These are phyloP conservation scores for Gomphus bonarii DNA, from an alignment of 1,284 basidiomycete species.

Conservation along the genomic window DNA sequence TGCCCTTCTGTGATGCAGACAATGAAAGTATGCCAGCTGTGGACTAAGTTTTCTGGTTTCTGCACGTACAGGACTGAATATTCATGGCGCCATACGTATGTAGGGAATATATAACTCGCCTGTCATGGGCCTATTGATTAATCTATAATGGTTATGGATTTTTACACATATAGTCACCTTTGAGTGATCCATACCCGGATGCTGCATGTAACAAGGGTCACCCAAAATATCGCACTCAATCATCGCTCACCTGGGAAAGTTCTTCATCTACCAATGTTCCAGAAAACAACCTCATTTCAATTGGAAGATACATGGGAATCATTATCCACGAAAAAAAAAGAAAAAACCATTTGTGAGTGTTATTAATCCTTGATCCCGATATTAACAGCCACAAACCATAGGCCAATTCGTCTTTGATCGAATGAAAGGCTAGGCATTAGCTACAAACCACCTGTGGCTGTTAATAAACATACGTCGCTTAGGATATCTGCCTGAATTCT, in stretches of 20 bases:
- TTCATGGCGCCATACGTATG: not conserved
- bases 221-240: not conserved
- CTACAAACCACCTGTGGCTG: no score
- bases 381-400: no score
- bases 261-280: not conserved
- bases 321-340: not conserved
- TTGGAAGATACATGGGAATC: no score
- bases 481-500: no score
- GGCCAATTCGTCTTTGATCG: no score
- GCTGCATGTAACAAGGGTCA: not conserved
- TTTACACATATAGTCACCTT: not conserved
- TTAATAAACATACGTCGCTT: no score
- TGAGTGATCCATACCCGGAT: not conserved
- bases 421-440: no score
- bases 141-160: not conserved
- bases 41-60: not conserved
- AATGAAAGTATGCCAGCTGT: not conserved
- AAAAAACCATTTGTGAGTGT: not conserved
- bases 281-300: no score
- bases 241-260: not conserved
- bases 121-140: not conserved
- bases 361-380: not conserved
- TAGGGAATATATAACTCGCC: not conserved
- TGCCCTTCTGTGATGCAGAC: not conserved
- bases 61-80: not conserved